These are phyloP conservation scores for Nematocida sp. DNA, from an alignment of 371 early-diverging fungal genomes.

Conservation along the genomic window DNA sequence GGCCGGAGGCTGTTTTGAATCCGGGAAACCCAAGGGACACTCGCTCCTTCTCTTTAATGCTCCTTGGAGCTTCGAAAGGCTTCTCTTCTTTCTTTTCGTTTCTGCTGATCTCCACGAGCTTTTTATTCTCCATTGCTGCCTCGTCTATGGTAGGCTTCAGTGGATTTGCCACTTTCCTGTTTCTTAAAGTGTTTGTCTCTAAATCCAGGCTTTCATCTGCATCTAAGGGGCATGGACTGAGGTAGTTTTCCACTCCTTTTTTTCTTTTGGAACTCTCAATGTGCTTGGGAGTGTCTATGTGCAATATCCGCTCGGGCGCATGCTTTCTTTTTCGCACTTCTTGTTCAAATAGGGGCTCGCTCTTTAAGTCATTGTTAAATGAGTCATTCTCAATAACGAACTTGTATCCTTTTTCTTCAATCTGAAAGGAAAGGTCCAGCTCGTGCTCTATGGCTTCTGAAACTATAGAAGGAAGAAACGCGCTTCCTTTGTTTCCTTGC, in stretches of 20 bases:
- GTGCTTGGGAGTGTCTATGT: too few species aligned
- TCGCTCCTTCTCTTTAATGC: background rate
- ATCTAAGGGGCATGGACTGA: slow-evolving; percentile 23
- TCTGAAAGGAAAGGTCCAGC: slow-evolving; percentile 26
- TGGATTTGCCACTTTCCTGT: background rate
- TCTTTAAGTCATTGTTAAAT: slow-evolving; percentile 4
- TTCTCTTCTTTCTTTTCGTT: background rate
- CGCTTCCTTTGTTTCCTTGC: too few species aligned
- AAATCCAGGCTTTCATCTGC: slow-evolving; percentile 51
- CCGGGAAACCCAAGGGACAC: slow-evolving; percentile 32
- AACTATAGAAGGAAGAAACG: too few species aligned
- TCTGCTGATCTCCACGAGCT: background rate
- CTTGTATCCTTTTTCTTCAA: slow-evolving; percentile 34
- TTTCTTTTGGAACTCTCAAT: too few species aligned
- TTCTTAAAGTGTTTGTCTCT: slow-evolving; percentile 32
- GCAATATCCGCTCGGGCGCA: too few species aligned
- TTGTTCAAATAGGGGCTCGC: slow-evolving; percentile 7
- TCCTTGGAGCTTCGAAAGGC: background rate
- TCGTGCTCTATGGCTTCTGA: too few species aligned
- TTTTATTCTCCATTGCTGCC: background rate
- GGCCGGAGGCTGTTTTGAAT: slow-evolving; percentile 41
- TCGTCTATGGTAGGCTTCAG: background rate
- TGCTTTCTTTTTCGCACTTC: too few species aligned
- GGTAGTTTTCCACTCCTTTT: too few species aligned
- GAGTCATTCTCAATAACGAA: slow-evolving; percentile 5